A percentile compares a stretch with the other conserved stretches of the same genome.
Evolutionary conservation across 805 yeast genomes (phyloP).

Genomic region (Naumovozyma castellii): DNA sequence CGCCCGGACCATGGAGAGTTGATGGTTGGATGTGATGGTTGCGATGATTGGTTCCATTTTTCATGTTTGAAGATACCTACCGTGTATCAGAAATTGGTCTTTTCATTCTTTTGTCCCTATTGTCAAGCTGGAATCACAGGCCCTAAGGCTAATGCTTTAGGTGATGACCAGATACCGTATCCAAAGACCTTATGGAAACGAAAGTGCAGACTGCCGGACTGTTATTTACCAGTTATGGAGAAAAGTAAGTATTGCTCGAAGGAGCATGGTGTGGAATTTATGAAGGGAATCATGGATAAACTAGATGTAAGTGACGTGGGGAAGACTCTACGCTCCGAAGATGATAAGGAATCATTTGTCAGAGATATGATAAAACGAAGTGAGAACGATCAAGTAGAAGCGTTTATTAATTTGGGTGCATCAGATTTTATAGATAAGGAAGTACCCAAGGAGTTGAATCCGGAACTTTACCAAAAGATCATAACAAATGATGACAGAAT

Average conservation of each 20-base stretch:
- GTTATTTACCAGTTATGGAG: conserved; percentile 32
- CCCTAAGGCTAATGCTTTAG: conserved; percentile 10
- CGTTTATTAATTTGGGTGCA: conserved; percentile 17
- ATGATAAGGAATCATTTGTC: conserved; percentile 6
- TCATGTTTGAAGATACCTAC: conserved; percentile 55
- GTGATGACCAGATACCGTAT: conserved; percentile 2
- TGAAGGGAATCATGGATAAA: conserved; percentile 7
- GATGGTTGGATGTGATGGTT: conserved; percentile 92
- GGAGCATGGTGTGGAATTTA: conserved; percentile 49
- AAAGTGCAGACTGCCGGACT: conserved; percentile 54
- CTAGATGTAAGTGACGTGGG: not conserved
- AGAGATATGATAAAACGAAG: conserved; percentile 9
- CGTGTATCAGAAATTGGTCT: conserved; percentile 45
- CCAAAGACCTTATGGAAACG: conserved; percentile 63
- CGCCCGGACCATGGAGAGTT: conserved; percentile 68
- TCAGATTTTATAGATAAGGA: conserved; percentile 13
- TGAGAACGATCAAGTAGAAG: conserved; percentile 3
- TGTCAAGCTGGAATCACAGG: conserved; percentile 45
- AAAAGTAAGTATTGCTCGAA: conserved; percentile 64
- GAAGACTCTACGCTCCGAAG: not conserved
- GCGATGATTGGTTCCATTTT: conserved; percentile 94
- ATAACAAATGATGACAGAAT: conserved; percentile 14
- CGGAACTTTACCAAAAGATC: conserved; percentile 11
- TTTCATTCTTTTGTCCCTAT: conserved; percentile 61
- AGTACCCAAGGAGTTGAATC: conserved; percentile 7